These are phyloP conservation scores for Flueggea neowawraea DNA, from an alignment of 441 rosid species.

Conservation along the genomic window DNA sequence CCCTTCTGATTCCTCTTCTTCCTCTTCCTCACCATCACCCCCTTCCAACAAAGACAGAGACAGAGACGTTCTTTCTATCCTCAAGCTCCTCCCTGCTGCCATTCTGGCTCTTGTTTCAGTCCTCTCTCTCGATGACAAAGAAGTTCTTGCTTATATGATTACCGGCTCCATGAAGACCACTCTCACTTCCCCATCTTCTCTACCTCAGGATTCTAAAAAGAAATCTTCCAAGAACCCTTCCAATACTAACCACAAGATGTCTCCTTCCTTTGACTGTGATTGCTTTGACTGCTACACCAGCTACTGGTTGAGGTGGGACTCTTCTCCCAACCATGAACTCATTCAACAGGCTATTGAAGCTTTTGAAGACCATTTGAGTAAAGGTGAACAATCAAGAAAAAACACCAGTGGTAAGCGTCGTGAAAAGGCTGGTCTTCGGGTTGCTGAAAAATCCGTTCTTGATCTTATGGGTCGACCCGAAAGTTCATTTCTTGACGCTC, in stretches of 20 bases:
- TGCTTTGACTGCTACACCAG: slow-evolving; percentile 83
- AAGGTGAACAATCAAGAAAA: slow-evolving; percentile 30
- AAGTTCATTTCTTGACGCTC: not conserved
- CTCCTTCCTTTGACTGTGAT: slow-evolving; percentile 58
- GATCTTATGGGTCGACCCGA: slow-evolving; percentile 1
- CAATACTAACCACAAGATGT: slow-evolving; percentile 17
- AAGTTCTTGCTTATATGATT: slow-evolving; percentile 83
- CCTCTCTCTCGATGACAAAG: slow-evolving; percentile 67
- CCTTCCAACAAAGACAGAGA: slow-evolving; percentile 6
- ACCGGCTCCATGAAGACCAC: slow-evolving; percentile 49
- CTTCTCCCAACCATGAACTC: slow-evolving; percentile 71
- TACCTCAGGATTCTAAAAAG: slow-evolving; percentile 25
- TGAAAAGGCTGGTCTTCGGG: slow-evolving; percentile 31
- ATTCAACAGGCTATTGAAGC: slow-evolving; percentile 80
- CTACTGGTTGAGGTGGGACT: slow-evolving; percentile 90
- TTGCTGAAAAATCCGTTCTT: slow-evolving; percentile 9
- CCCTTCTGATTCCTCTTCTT: slow-evolving; percentile 42
- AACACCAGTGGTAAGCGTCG: slow-evolving; percentile 35
- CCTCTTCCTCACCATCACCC: slow-evolving; percentile 18
- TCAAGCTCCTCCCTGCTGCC: slow-evolving; percentile 67
- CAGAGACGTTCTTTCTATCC: slow-evolving; percentile 39
- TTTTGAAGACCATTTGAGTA: slow-evolving; percentile 61
- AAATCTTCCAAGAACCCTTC: slow-evolving; percentile 9
- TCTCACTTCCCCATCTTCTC: slow-evolving; percentile 6
- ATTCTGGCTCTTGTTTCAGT: slow-evolving; percentile 54